Evolutionary conservation across 768 basidiomycete species (phyloP), one percentile per base, ranked within the genome.

Genomic region (Hericium rajendrae): DNA sequence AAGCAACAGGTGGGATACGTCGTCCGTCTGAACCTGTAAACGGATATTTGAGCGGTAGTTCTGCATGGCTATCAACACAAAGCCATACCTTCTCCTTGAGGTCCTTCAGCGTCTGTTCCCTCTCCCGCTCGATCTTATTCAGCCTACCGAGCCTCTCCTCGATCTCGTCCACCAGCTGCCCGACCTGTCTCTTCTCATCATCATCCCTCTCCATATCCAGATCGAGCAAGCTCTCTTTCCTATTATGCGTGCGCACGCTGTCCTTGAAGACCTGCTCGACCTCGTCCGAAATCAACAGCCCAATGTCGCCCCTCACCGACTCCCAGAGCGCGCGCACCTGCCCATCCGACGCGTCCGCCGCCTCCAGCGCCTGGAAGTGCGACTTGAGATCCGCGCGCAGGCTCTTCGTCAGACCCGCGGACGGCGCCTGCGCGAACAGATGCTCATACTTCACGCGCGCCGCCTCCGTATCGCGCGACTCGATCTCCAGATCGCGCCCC

Each of bases 1-100:
- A 4, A 99, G 79, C 0, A 98, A 81, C 1, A 97, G 78, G 67
- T 95, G 92, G 0, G 95, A 99, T 26, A 98, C 95, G 62, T 99
- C 97, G 71, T 99, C 97, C 26, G 79, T 76, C 83, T 97, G 97
- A 50, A 97, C 80, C 94, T 98, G 22, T 28, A 46, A 50, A 50
- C 15, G 10, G 2, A 49, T 6, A 28, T 48, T 59, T 10, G 28
- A 26, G 54, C 58, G 22, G 55, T 38, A 20, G 20, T 41, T 39
- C 38, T 48, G 4, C 46, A 53, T 37, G 38, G 13, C 18, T 11
- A 38, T 53, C 39, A 16, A 53, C 15, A 3, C 18, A 41, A 48
- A 57, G 48, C 53, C 64, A 8, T 55, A 93, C 94, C 82, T 95
- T 97, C 48, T 97, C 94, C 69, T 98, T 99, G 51, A 99, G 74